A percentile compares a stretch with the other conserved stretches of the same genome.
Conservation (phyloP, 257 asterid genomes). For the Henckelia pumila region DNA sequence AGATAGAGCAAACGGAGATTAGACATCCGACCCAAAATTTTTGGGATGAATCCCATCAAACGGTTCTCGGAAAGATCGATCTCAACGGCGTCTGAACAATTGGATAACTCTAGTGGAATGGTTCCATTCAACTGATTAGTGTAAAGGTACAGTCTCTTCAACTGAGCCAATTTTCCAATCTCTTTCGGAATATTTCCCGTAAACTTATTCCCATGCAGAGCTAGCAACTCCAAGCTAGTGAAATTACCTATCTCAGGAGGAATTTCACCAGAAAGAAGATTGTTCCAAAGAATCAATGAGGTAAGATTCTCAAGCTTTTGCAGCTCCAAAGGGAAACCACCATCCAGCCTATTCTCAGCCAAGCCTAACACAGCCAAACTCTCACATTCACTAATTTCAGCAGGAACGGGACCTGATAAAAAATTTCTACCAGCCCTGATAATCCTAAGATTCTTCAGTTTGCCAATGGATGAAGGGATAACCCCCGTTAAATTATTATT, state of each 20-base stretch:
- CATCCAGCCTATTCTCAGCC: conserved; percentile 66
- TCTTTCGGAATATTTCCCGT: conserved; percentile 61
- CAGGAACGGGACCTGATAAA: conserved; percentile 66
- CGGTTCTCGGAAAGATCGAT: conserved; percentile 80
- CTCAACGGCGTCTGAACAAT: conserved; percentile 57
- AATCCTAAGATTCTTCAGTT: conserved; percentile 53
- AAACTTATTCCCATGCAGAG: conserved; percentile 59
- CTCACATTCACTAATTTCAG: conserved; percentile 58
- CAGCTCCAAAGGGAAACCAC: conserved; percentile 59
- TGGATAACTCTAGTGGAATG: conserved; percentile 62
- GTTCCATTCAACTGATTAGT: conserved; percentile 68
- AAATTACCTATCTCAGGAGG: conserved; percentile 78
- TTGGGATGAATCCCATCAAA: conserved; percentile 60
- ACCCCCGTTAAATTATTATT: conserved; percentile 77
- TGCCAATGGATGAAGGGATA: conserved; percentile 58
- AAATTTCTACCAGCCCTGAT: conserved; percentile 63
- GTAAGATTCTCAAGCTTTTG: conserved; percentile 53
- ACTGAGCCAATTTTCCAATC: conserved; percentile 50
- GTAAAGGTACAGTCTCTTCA: conserved; percentile 59
- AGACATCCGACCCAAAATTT: conserved; percentile 40
- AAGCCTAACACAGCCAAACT: conserved; percentile 59
- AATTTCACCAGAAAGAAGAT: conserved; percentile 55
- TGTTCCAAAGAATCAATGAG: conserved; percentile 60
- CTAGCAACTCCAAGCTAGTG: conserved; percentile 60
- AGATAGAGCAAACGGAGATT: conserved; percentile 64